A percentile compares a stretch with the other conserved stretches of the same genome.
phyloP scores from a whole-genome alignment of 148 eudicot species.

The Rhododendron griersonianum region DNA sequence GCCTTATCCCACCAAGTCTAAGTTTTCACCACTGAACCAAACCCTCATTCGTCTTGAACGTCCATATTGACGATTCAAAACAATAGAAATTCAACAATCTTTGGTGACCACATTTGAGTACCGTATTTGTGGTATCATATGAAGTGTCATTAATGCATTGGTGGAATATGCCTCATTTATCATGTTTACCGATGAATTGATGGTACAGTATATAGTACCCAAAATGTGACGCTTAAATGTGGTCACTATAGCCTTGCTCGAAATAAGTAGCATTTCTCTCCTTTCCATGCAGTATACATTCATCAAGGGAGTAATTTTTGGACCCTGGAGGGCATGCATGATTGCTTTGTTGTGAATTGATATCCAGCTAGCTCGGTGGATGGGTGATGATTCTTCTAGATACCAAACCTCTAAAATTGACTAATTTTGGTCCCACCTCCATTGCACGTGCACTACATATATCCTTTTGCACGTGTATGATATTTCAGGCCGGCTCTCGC shows the following conservation, averaged over 20 bases:
- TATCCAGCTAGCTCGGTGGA: not conserved
- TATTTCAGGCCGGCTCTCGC: too few relatives aligned
- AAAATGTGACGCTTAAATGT: too few relatives aligned
- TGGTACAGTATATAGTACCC: not conserved
- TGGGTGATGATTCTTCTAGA: not conserved
- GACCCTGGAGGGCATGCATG: not conserved
- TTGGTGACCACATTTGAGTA: too few relatives aligned
- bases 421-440: not conserved
- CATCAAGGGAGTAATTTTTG: too few relatives aligned
- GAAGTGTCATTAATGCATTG: not conserved
- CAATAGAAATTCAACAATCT: not conserved
- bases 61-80: not conserved
- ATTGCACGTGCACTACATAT: not conserved
- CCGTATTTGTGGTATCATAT: too few relatives aligned
- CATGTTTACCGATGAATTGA: not conserved
- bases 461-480: not conserved
- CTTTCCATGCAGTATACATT: not conserved
- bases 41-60: not conserved
- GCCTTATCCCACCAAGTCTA: not conserved
- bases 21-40: not conserved
- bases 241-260: too few relatives aligned
- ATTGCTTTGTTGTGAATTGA: not conserved
- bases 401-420: not conserved
- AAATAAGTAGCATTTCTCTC: not conserved
- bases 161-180: too few relatives aligned